phyloP scores from a whole-genome alignment of 257 asterid species.

The Marsdenia floribunda region DNA sequence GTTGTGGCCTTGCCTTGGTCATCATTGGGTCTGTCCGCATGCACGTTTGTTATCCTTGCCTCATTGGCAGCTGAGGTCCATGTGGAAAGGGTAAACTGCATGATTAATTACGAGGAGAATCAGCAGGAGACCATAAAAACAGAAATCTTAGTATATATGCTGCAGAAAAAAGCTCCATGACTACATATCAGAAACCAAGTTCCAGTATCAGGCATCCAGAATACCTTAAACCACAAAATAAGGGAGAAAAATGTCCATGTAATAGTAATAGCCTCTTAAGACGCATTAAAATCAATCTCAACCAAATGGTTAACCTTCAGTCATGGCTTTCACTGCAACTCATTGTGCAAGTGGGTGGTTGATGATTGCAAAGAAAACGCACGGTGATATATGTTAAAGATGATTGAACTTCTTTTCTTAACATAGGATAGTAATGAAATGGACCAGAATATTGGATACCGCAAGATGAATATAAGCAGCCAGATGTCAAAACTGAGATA shows the following conservation, averaged over 20 bases:
- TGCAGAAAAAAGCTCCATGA: background rate
- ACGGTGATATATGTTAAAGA: background rate
- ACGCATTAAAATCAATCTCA: background rate
- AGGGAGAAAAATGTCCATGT: background rate
- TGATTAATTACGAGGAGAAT: background rate
- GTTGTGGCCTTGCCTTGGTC: background rate
- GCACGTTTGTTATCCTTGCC: background rate
- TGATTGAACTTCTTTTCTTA: background rate
- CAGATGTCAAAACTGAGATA: background rate
- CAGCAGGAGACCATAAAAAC: background rate
- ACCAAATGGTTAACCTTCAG: background rate
- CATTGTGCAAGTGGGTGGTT: background rate
- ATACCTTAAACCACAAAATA: background rate
- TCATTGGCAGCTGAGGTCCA: too few species aligned
- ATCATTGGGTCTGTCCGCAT: background rate
- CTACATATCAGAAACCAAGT: background rate
- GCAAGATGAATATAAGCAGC: background rate
- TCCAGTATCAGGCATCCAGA: background rate
- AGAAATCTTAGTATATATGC: background rate
- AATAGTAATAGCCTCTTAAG: background rate
- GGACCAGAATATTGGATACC: background rate
- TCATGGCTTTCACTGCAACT: background rate
- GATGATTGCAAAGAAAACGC: background rate
- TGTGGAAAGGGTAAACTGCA: background rate
- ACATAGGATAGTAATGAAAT: background rate